These are phyloP conservation scores for Scutellaria minor DNA, from an alignment of 257 asterid species.

Conservation along the genomic window DNA sequence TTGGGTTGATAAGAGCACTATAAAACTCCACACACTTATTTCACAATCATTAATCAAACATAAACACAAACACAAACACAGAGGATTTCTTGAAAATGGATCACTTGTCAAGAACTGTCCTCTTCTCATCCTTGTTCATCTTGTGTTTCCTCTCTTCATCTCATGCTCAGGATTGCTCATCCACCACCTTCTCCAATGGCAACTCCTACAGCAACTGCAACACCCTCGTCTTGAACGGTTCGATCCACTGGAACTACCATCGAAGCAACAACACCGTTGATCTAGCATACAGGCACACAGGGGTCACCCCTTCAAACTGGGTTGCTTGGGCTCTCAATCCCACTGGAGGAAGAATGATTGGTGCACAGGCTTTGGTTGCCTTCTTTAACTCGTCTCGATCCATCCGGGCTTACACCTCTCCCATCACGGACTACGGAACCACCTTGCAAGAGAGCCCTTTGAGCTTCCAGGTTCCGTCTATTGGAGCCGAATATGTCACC, in stretches of 20 bases:
- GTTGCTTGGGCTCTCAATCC: slow-evolving; percentile 71
- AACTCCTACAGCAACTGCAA: slow-evolving; percentile 7
- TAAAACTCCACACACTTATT: background rate
- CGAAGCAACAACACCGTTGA: background rate
- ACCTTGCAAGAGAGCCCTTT: slow-evolving; percentile 39
- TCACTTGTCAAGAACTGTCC: slow-evolving; percentile 25
- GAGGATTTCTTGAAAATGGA: slow-evolving; percentile 31
- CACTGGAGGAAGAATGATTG: slow-evolving; percentile 44
- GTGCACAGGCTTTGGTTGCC: slow-evolving; percentile 72
- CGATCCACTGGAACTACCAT: slow-evolving; percentile 34
- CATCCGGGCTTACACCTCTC: slow-evolving; percentile 55
- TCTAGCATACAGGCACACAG: slow-evolving; percentile 29
- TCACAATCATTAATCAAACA: background rate
- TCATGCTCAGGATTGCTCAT: slow-evolving; percentile 40
- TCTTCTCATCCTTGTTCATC: slow-evolving; percentile 36
- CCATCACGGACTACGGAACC: background rate
- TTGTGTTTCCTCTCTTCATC: slow-evolving; percentile 22
- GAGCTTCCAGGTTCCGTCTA: slow-evolving; percentile 59
- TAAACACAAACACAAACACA: background rate
- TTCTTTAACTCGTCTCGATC: slow-evolving; percentile 37
- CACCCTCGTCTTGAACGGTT: slow-evolving; percentile 19
- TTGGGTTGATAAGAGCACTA: background rate
- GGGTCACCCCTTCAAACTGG: slow-evolving; percentile 50
- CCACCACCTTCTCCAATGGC: background rate
- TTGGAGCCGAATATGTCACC: slow-evolving; percentile 43